phyloP scores from a whole-genome alignment of 352 stramenopile genomes.

The Globisporangium rhizosaccharum region DNA sequence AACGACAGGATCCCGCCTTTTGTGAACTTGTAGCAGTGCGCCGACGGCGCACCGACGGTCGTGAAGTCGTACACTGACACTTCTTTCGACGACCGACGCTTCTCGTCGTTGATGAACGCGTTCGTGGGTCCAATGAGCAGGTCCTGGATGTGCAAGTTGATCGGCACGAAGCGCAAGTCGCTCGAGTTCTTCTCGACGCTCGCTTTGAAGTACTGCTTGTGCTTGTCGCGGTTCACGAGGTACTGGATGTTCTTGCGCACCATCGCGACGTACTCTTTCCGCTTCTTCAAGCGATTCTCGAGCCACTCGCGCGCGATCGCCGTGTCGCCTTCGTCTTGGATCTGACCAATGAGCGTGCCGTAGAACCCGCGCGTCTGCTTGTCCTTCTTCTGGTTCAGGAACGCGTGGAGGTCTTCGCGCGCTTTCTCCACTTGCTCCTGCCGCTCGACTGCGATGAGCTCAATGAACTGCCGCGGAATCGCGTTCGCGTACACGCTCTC shows the following conservation, averaged over 20 bases:
- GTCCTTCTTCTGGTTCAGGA: conserved; percentile 84
- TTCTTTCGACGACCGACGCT: conserved; percentile 68
- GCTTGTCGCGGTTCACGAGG: conserved; percentile 80
- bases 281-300: conserved; percentile 66
- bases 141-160: conserved; percentile 87
- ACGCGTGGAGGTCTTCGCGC: conserved; percentile 67
- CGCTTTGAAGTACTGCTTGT: conserved; percentile 88
- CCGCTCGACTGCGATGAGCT: conserved; percentile 69
- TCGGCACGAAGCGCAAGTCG: conserved; percentile 79
- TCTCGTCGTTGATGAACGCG: conserved; percentile 82
- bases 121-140: conserved; percentile 77
- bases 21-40: conserved; percentile 86
- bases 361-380: conserved; percentile 83
- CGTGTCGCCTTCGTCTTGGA: conserved; percentile 81
- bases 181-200: conserved; percentile 83
- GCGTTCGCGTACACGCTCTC: conserved; percentile 72
- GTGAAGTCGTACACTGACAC: conserved; percentile 83
- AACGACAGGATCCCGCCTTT: conserved; percentile 81
- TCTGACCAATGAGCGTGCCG: conserved; percentile 81
- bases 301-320: conserved; percentile 75
- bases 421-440: conserved; percentile 79
- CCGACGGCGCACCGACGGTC: conserved; percentile 73
- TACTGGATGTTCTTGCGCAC: conserved; percentile 84
- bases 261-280: conserved; percentile 79
- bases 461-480: conserved; percentile 79